These are phyloP conservation scores for Bassia scoparia DNA, from an alignment of 148 eudicot genomes.

Conservation along the genomic window DNA sequence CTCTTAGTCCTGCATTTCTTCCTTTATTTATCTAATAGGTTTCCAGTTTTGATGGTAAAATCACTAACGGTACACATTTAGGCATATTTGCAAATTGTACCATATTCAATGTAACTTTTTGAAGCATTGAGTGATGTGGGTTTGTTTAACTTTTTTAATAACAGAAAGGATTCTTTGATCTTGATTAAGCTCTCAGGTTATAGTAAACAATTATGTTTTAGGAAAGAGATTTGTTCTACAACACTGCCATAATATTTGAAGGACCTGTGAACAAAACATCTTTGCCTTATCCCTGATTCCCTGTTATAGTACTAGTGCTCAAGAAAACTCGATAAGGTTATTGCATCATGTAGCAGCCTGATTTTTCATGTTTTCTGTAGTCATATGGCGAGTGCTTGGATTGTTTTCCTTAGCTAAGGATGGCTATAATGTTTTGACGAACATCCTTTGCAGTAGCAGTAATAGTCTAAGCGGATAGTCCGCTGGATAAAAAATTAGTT, in stretches of 20 bases:
- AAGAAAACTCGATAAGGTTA: neutral
- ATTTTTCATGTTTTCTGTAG: neutral
- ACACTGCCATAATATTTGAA: neutral
- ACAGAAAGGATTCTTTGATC: too few species aligned
- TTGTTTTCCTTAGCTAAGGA: neutral
- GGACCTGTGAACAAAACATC: neutral
- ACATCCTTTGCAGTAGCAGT: neutral
- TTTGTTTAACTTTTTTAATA: too few species aligned
- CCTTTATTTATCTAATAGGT: conserved; percentile 25
- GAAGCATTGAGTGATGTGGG: neutral
- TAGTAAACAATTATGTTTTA: neutral
- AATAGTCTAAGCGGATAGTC: neutral
- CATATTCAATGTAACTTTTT: neutral
- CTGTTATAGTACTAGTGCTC: neutral
- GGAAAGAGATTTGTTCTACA: neutral
- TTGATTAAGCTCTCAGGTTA: neutral
- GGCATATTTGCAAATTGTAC: neutral
- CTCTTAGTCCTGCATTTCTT: conserved; percentile 23
- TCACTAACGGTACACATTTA: neutral
- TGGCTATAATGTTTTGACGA: neutral
- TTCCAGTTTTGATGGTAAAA: neutral
- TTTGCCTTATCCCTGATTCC: neutral
- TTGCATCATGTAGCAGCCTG: neutral
- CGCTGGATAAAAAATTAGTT: too few species aligned
- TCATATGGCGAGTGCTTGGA: neutral